A percentile compares a stretch with the other conserved stretches of the same genome.
phyloP scores from a whole-genome alignment of 768 basidiomycete genomes.

The Rhodotorula graminis region DNA sequence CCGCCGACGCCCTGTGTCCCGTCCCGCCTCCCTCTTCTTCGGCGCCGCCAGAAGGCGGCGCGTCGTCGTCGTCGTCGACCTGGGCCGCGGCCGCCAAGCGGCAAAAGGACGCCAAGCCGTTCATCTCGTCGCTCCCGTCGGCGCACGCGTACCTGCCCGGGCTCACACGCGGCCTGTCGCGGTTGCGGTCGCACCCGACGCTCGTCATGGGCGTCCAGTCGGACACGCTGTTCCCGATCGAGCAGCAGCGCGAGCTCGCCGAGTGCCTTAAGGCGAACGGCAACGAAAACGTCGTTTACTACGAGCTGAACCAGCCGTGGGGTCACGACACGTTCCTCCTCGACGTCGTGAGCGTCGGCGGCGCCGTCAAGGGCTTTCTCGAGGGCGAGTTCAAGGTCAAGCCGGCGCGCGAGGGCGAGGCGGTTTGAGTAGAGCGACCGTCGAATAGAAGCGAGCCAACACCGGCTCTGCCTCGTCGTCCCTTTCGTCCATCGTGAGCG shows the following conservation, averaged over 20 bases:
- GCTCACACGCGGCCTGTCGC: conserved; percentile 70
- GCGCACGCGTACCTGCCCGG: conserved; percentile 42
- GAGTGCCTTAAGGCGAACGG: conserved; percentile 88
- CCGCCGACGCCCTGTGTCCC: conserved; percentile 23
- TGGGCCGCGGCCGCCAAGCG: conserved; percentile 8
- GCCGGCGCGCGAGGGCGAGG: too few relatives aligned
- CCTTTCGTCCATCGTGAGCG: too few relatives aligned
- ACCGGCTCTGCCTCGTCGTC: too few relatives aligned
- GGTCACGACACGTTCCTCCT: conserved; percentile 98
- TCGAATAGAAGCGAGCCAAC: too few relatives aligned
- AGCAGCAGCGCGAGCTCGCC: conserved; percentile 91
- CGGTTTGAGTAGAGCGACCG: too few relatives aligned
- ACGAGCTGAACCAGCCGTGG: conserved; percentile 98
- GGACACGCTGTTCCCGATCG: conserved; percentile 93
- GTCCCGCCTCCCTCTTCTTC: conserved; percentile 46
- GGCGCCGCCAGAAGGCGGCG: not conserved
- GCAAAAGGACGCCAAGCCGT: conserved; percentile 43
- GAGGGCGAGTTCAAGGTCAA: conserved; percentile 1
- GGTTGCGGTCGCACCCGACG: conserved; percentile 69
- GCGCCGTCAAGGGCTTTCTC: conserved; percentile 84
- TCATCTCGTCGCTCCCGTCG: conserved; percentile 47
- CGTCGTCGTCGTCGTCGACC: conserved; percentile 5
- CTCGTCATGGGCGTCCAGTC: conserved; percentile 91
- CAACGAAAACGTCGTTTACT: conserved; percentile 83
- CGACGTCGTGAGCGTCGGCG: conserved; percentile 82